A percentile compares a stretch with the other conserved stretches of the same genome.
phyloP scores from a whole-genome alignment of 805 yeast species.

The Starmerella vaccinii region DNA sequence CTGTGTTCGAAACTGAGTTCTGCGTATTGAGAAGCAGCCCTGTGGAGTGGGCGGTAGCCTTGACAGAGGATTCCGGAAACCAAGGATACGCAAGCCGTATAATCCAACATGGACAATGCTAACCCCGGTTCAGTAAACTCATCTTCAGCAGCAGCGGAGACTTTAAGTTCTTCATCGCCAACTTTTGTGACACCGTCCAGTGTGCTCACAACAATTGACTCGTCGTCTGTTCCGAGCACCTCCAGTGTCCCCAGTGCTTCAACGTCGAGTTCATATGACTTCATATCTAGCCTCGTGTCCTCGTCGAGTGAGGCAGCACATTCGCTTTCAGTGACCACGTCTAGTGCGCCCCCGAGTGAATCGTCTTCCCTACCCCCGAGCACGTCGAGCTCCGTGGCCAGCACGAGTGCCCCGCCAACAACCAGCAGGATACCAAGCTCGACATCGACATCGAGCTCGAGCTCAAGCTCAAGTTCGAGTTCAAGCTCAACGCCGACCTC shows the following conservation, averaged over 20 bases:
- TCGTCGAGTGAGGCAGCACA: too few relatives aligned
- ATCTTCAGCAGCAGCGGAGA: neutral
- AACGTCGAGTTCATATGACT: neutral
- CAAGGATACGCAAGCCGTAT: neutral
- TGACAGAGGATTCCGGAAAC: neutral
- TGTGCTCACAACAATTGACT: neutral
- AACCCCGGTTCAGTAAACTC: conserved; percentile 5
- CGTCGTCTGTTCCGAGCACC: neutral
- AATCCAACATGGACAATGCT: conserved; percentile 11
- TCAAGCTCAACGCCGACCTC: neutral
- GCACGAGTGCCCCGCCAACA: neutral
- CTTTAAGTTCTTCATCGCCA: neutral
- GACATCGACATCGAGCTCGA: neutral
- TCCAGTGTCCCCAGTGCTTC: neutral
- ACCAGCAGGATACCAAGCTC: neutral
- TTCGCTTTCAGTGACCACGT: neutral
- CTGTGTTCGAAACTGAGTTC: neutral
- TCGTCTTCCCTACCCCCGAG: neutral
- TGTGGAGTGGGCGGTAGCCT: neutral
- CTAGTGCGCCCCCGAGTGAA: neutral
- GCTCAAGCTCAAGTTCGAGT: neutral
- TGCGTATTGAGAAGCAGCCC: neutral
- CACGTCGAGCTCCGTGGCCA: neutral
- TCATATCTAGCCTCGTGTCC: neutral
- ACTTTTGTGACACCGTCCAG: neutral